Percentiles rank a stretch among this genome's conserved stretches.
Evolutionary conservation across 73 alveolate genomes (phyloP).

Genomic region (Tetrahymena borealis): DNA sequence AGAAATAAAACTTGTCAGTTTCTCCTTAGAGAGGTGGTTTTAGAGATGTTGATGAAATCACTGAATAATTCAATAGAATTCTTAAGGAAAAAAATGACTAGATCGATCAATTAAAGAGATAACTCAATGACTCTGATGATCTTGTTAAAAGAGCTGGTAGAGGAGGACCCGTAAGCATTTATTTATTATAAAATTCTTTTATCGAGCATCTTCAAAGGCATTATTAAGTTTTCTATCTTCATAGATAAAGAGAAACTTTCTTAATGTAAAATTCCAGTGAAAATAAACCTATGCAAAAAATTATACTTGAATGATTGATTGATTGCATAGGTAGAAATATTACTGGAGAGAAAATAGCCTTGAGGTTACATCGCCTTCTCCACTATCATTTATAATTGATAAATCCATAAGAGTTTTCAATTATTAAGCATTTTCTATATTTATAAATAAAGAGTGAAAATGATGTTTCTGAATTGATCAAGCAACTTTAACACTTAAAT

Average conservation of each 20-base stretch:
- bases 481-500: background rate
- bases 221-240: no score
- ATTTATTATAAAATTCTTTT: background rate
- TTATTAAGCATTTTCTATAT: background rate
- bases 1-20: background rate
- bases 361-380: no score
- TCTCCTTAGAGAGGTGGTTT: background rate
- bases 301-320: no score
- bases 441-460: background rate
- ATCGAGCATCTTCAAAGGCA: no score
- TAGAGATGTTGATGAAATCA: background rate
- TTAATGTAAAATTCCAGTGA: no score
- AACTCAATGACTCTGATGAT: background rate
- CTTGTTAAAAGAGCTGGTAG: background rate
- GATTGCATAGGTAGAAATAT: no score
- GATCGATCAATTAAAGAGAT: background rate
- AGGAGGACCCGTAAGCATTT: slow-evolving; percentile 2
- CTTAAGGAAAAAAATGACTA: background rate
- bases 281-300: no score
- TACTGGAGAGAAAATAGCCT: no score
- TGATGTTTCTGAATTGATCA: background rate
- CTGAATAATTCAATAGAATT: background rate
- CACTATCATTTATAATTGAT: no score
- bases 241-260: no score
- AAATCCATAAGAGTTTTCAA: no score